These are phyloP conservation scores for grape (Vitis vinifera) DNA, from an alignment of 164 flowering plant species.

Conservation along the genomic window ASM3070453v1 NC_081805.1:4065501-4066000, in stretches of 20 bases:
- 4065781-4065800: not conserved
- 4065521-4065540: not conserved
- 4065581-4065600: conserved; percentile 59
- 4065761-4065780: not conserved
- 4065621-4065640: conserved; percentile 60
- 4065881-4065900: too few species aligned
- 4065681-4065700: conserved; percentile 48
- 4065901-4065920: too few species aligned
- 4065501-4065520: not conserved
- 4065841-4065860: too few species aligned
- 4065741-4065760: too few species aligned
- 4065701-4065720: conserved; percentile 9
- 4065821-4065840: too few species aligned
- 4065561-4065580: conserved; percentile 63
- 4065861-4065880: too few species aligned
- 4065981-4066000: too few species aligned
- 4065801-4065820: too few species aligned
- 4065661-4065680: conserved; percentile 48
- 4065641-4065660: conserved; percentile 61
- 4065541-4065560: not conserved
- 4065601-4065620: conserved; percentile 67
- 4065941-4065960: too few species aligned
- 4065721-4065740: not conserved
- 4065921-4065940: too few species aligned
- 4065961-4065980: too few species aligned